These are phyloP conservation scores for Clavariopsis aquatica DNA, from an alignment of 495 filamentous ascomycete species.

Conservation along the genomic window DNA sequence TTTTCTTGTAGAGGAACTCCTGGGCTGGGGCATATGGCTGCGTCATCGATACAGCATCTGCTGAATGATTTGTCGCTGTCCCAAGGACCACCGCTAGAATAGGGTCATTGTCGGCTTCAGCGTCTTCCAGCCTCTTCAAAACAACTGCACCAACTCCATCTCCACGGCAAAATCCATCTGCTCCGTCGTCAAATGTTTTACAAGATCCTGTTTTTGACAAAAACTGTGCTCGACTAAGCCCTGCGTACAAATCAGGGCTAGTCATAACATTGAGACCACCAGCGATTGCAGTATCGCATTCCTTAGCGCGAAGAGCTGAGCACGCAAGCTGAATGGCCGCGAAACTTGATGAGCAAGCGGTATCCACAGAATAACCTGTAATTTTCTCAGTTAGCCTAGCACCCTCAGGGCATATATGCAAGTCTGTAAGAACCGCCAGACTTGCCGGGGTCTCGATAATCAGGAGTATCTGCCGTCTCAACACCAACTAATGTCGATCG, in stretches of 20 bases:
- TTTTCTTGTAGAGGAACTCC: conserved; percentile 28
- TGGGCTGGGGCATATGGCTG: conserved; percentile 42
- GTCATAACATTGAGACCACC: conserved; percentile 41
- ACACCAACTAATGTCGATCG: too few relatives aligned
- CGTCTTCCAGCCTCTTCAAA: conserved; percentile 36
- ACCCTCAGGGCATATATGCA: too few relatives aligned
- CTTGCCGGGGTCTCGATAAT: too few relatives aligned
- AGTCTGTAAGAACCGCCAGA: too few relatives aligned
- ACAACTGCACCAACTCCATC: conserved; percentile 50
- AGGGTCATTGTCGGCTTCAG: conserved; percentile 39
- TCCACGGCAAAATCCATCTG: conserved; percentile 42
- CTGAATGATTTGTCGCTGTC: conserved; percentile 43
- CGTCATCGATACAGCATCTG: conserved; percentile 45
- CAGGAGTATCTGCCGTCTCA: too few relatives aligned
- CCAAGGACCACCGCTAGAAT: conserved; percentile 40
- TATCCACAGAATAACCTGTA: conserved; percentile 34
- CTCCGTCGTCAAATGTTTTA: conserved; percentile 37
- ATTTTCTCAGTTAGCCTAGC: too few relatives aligned
- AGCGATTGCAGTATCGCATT: conserved; percentile 34
- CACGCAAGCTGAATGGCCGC: conserved; percentile 38
- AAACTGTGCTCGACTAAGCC: conserved; percentile 36
- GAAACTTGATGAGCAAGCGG: conserved; percentile 39
- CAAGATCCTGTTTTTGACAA: conserved; percentile 35
- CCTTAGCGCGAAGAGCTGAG: conserved; percentile 30
- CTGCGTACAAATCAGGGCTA: conserved; percentile 35